phyloP scores from a whole-genome alignment of 1,139 yeast genomes.

The Nakaseomyces delphensis region DNA sequence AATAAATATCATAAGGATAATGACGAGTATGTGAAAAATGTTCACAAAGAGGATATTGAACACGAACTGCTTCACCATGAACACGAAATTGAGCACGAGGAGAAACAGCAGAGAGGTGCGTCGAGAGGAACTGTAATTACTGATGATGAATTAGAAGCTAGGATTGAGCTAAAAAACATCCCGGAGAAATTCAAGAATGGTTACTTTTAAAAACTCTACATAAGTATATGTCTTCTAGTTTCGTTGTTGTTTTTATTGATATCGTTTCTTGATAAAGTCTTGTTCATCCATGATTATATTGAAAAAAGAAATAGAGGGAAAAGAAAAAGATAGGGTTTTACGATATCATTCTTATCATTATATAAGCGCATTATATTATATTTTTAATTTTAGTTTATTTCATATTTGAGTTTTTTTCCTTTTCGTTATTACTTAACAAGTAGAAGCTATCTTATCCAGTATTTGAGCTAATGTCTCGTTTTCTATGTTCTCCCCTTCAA shows the following conservation, averaged over 20 bases:
- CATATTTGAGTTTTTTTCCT: background rate
- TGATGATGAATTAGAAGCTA: constrained; percentile 34
- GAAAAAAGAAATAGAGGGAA: background rate
- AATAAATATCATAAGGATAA: constrained; percentile 66
- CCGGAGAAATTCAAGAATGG: constrained; percentile 34
- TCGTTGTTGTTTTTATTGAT: background rate
- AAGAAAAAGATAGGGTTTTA: background rate
- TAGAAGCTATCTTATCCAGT: constrained; percentile 21
- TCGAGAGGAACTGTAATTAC: constrained; percentile 36
- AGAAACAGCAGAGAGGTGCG: constrained; percentile 38
- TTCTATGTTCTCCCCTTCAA: constrained; percentile 30
- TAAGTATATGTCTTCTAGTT: background rate
- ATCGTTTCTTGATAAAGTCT: no score
- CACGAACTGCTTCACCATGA: constrained; percentile 85
- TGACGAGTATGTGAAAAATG: constrained; percentile 73
- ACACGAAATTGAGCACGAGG: constrained; percentile 75
- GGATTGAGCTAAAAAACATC: constrained; percentile 31
- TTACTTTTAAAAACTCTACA: constrained; percentile 13
- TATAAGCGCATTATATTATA: background rate
- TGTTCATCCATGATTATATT: no score
- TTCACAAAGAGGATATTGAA: constrained; percentile 83
- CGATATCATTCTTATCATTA: background rate
- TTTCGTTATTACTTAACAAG: background rate
- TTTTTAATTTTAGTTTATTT: background rate
- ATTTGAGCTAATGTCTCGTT: constrained; percentile 36